Base-by-base conservation (phyloP, 208 protist species). In the Wallacemonas collosoma region DNA sequence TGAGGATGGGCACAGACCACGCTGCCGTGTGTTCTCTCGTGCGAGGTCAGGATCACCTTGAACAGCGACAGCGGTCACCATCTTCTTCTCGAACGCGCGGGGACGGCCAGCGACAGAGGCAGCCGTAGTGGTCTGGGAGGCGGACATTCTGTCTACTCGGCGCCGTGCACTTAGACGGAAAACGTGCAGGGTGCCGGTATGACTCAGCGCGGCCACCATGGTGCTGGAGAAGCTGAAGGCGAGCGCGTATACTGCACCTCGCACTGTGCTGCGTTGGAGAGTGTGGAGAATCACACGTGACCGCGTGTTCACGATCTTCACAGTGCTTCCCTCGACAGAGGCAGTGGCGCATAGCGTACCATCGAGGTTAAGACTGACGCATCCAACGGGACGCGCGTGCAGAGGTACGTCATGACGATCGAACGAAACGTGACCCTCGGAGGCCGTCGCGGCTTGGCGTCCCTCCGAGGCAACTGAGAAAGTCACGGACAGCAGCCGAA, bases 291-390 rank as follows among this genome's bases (percentile, higher is more conserved):
- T 63, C 17, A 68, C 70, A 3, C 75, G 79, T 11, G 57, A 76
- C 1, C 61, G 26, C 2, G 75, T 64, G 44, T 92, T 83, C 66
- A 92, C 87, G 9, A 94, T 72, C 48, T 89, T 91, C 44, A 94
- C 73, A 1, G 86, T 91, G 5, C 77, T 91, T 38, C 89, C 89
- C n/a, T 71, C 74, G 39, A 65, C 47, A 2, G 89, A 94, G 55
- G 87, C 84, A 4, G 87, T 88, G 12, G 86, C 77, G 41, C 89
- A 77, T 17, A 84, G 67, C 0, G 67, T 61, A 2, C 84, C 73
- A 65, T 89, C 80, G 1, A 75, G 67, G 56, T 74, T 57, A 11
- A 79, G 70, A 47, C 76, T 64, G 45, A 80, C 60, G 72, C 76
- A 45, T 66, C 82, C 77, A 48, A 86, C 58, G 54, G 81, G 53